phyloP scores from a whole-genome alignment of 768 basidiomycete species.

The Mycena venus region DNA sequence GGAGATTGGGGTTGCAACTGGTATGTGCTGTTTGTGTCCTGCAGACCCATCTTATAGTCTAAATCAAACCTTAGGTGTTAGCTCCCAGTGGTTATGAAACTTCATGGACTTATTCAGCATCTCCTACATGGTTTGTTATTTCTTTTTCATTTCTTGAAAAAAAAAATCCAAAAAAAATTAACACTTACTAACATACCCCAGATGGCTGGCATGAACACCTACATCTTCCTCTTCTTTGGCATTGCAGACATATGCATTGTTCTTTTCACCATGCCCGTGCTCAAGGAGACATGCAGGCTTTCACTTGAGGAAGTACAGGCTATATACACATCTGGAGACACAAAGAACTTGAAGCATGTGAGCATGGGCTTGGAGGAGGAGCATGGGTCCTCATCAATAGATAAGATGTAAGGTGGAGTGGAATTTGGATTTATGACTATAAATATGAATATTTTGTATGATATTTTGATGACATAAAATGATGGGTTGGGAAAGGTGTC shows the following conservation, averaged over 20 bases:
- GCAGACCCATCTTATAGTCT: neutral
- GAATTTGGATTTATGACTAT: too few relatives aligned
- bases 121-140: constrained; percentile 13
- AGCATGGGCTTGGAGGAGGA: neutral
- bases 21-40: neutral
- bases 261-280: constrained; percentile 12
- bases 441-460: too few relatives aligned
- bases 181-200: too few relatives aligned
- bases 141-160: too few relatives aligned
- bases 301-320: constrained; percentile 20
- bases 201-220: constrained; percentile 18
- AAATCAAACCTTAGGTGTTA: neutral
- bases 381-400: neutral
- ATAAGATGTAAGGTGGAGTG: too few relatives aligned
- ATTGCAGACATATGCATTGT: constrained; percentile 11
- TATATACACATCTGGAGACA: neutral
- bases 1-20: constrained; percentile 8
- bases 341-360: neutral
- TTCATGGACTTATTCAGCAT: constrained; percentile 23
- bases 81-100: constrained; percentile 19
- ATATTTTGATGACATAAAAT: too few relatives aligned
- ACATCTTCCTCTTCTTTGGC: constrained; percentile 21
- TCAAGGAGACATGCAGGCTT: constrained; percentile 16
- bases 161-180: too few relatives aligned
- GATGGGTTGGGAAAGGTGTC: too few relatives aligned